Evolutionary conservation across 1,139 yeast genomes (phyloP), one percentile per base, ranked within the genome.

Genomic region (Yamadazyma trypodendri): DNA sequence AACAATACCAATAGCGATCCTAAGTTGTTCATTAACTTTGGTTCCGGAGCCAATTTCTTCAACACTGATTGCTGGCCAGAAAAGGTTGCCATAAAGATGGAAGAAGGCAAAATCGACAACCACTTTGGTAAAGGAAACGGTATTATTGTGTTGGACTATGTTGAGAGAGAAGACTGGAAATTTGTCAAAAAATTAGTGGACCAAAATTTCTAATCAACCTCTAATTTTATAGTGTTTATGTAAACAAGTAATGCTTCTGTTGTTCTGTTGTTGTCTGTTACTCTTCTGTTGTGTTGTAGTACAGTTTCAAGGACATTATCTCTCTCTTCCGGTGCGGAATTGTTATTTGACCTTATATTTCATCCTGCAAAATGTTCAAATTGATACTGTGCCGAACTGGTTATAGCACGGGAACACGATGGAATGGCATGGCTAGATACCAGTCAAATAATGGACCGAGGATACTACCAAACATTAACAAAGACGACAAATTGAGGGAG

Each of bases 61-160:
- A 79, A 82, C 60, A 78, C 73, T 37, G 73, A 67, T 38, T 83
- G 88, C 57, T 85, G 94, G 95, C 94, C 94, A 1, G 71, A 75
- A 43, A 72, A 75, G 48, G 77, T 84, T 42, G 78, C 89, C 24
- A 61, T 69, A 40, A 79, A 79, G 23, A 65, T 81, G 63, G 54
- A 63, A 17, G 54, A 64, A 34, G 66, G 72, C 30, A 65, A 71
- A n/a, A 63, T 83, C 41, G 66, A 70, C 32, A 68, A 72, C n/a
- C 55, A 64, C 16, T 74, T 82, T 51, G 71, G 65, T 24, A 72
- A 65, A 48, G 83, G 81, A 28, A 60, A 65, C 37, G 80, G 78
- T 42, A 80, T 88, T 31, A 65, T 84, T 38, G 78, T 85, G 24
- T 63, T 84, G 55, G 94, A 85, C 58, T 85, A 78, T 53, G 78